These are phyloP conservation scores for Candida tallmaniae DNA, from an alignment of 805 yeast species.

Conservation along the genomic window DNA sequence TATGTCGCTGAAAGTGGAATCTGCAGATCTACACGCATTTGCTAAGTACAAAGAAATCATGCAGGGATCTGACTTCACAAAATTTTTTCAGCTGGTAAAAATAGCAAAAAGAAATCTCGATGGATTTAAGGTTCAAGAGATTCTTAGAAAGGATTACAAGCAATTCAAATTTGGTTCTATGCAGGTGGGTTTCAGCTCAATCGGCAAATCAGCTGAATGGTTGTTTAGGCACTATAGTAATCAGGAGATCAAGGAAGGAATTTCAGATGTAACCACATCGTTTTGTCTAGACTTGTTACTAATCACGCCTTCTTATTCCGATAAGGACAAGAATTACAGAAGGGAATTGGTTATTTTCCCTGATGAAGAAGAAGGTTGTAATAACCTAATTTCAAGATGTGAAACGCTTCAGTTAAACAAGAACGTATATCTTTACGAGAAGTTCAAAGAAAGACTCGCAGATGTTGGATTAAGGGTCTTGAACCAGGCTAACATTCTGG, in stretches of 20 bases:
- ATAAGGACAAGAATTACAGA: constrained; percentile 22
- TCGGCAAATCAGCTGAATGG: constrained; percentile 61
- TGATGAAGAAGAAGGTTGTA: background rate
- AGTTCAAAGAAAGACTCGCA: constrained; percentile 3
- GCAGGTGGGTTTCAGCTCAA: constrained; percentile 71
- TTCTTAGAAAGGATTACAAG: constrained; percentile 82
- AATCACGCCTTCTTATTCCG: constrained; percentile 37
- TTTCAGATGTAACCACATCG: constrained; percentile 15
- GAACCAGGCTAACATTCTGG: constrained; percentile 49
- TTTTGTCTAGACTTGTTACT: constrained; percentile 26
- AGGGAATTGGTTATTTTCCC: constrained; percentile 8
- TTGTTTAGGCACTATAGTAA: constrained; percentile 25
- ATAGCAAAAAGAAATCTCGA: constrained; percentile 57
- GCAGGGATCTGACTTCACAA: background rate
- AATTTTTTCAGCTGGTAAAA: constrained; percentile 20
- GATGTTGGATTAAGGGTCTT: constrained; percentile 19
- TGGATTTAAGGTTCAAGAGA: constrained; percentile 56
- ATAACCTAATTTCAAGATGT: background rate
- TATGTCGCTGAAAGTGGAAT: constrained; percentile 58
- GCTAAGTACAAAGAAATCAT: constrained; percentile 25
- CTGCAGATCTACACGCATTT: constrained; percentile 48
- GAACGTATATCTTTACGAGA: constrained; percentile 18
- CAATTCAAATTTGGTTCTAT: constrained; percentile 46
- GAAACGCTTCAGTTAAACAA: constrained; percentile 20
- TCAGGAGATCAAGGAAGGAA: constrained; percentile 20